A percentile compares a stretch with the other conserved stretches of the same genome.
These are phyloP conservation scores for Debaryomyces sp. DNA, from an alignment of 1,139 yeast genomes.

Conservation along the genomic window DNA sequence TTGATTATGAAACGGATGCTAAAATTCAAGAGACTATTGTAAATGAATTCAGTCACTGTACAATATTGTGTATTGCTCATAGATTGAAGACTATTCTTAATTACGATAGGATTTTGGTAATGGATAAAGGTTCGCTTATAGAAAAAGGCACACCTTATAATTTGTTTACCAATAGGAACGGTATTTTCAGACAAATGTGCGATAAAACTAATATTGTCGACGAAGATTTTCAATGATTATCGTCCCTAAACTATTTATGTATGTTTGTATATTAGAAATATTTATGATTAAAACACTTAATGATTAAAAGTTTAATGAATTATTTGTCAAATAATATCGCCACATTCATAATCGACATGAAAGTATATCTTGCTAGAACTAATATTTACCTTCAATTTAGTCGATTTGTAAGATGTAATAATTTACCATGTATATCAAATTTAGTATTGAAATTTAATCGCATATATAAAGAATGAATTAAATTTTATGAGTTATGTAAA, in stretches of 20 bases:
- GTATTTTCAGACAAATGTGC: constrained; percentile 47
- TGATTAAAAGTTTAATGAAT: not conserved
- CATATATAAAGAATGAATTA: constrained; percentile 11
- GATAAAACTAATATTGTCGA: constrained; percentile 33
- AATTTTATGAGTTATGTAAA: constrained; percentile 64
- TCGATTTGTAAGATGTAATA: not conserved
- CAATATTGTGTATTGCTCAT: constrained; percentile 60
- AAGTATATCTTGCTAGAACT: no score
- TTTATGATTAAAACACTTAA: not conserved
- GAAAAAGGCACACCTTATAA: constrained; percentile 53
- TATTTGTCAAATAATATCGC: not conserved
- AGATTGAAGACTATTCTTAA: constrained; percentile 54
- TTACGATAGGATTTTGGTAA: constrained; percentile 54
- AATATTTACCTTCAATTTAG: no score
- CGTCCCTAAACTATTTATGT: not conserved
- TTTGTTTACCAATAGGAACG: constrained; percentile 33
- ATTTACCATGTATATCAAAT: not conserved
- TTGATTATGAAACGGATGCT: constrained; percentile 57
- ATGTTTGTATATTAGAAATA: not conserved
- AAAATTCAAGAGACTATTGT: constrained; percentile 52
- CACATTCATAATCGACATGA: no score
- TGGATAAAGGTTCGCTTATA: constrained; percentile 52
- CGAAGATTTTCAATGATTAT: constrained; percentile 18
- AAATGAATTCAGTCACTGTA: constrained; percentile 45
- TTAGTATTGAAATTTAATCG: not conserved